phyloP scores from a whole-genome alignment of 805 yeast species.

The Yamadazyma akitaensis region DNA sequence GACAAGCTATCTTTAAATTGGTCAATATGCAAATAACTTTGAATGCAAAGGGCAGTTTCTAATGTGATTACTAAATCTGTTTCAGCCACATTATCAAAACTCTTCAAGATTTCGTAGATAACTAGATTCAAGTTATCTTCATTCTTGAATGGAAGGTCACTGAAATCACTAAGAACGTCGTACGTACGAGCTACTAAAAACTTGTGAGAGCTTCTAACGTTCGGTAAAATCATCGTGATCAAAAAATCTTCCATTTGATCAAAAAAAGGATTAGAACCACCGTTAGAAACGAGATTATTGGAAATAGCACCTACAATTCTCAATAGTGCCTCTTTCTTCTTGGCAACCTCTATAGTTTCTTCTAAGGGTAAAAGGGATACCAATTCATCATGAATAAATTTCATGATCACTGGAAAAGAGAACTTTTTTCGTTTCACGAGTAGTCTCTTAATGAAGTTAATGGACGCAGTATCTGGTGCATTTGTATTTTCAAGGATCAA shows the following conservation, averaged over 20 bases:
- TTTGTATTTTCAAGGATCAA: slow-evolving; percentile 43
- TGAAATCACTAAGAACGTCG: slow-evolving; percentile 62
- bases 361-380: slow-evolving; percentile 26
- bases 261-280: slow-evolving; percentile 48
- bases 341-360: slow-evolving; percentile 47
- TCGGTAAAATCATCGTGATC: slow-evolving; percentile 63
- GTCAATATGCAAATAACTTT: slow-evolving; percentile 64
- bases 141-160: slow-evolving; percentile 51
- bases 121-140: slow-evolving; percentile 21
- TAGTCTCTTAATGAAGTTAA: slow-evolving; percentile 67
- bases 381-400: slow-evolving; percentile 55
- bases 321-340: slow-evolving; percentile 73
- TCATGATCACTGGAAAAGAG: slow-evolving; percentile 57
- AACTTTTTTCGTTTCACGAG: slow-evolving; percentile 62
- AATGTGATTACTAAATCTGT: slow-evolving; percentile 68
- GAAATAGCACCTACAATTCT: slow-evolving; percentile 75
- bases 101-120: slow-evolving; percentile 33
- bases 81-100: slow-evolving; percentile 18
- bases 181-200: slow-evolving; percentile 76
- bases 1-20: slow-evolving; percentile 69
- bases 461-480: slow-evolving; percentile 78
- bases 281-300: slow-evolving; percentile 45
- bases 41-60: slow-evolving; percentile 82
- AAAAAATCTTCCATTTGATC: slow-evolving; percentile 70
- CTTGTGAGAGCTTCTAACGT: slow-evolving; percentile 55